These are phyloP conservation scores for Albizia julibrissin DNA, from an alignment of 306 rosid genomes.

Conservation along the genomic window DNA sequence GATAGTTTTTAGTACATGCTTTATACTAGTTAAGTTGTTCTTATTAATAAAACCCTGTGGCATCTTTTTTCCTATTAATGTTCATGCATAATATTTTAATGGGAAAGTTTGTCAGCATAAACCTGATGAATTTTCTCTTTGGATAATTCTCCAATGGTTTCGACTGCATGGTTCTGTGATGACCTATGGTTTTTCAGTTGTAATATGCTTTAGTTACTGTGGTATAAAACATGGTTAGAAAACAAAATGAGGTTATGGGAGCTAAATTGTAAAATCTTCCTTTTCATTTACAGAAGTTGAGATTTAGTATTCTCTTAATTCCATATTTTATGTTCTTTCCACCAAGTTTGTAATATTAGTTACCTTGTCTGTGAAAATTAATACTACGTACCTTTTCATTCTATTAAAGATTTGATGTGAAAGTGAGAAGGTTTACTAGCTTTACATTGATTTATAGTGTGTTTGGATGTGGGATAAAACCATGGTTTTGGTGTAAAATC, in stretches of 20 bases:
- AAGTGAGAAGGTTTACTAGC: no score
- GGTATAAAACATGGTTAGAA: constrained; percentile 15
- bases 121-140: not conserved
- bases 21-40: not conserved
- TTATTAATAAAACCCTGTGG: not conserved
- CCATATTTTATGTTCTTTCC: constrained; percentile 11
- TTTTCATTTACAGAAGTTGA: constrained; percentile 8
- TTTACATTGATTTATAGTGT: no score
- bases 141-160: not conserved
- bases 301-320: not conserved
- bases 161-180: not conserved
- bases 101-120: not conserved
- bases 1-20: not conserved
- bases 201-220: not conserved
- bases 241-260: constrained; percentile 6
- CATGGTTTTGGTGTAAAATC: no score
- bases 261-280: not conserved
- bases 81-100: not conserved
- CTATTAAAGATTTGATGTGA: no score
- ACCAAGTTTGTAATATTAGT: not conserved
- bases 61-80: not conserved
- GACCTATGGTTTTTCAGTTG: constrained; percentile 8
- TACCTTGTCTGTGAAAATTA: constrained; percentile 7
- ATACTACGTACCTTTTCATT: constrained; percentile 18
- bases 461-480: no score